Conservation (phyloP, 176 grass and related monocot species). For the Hsuehochloa calcarea region DNA sequence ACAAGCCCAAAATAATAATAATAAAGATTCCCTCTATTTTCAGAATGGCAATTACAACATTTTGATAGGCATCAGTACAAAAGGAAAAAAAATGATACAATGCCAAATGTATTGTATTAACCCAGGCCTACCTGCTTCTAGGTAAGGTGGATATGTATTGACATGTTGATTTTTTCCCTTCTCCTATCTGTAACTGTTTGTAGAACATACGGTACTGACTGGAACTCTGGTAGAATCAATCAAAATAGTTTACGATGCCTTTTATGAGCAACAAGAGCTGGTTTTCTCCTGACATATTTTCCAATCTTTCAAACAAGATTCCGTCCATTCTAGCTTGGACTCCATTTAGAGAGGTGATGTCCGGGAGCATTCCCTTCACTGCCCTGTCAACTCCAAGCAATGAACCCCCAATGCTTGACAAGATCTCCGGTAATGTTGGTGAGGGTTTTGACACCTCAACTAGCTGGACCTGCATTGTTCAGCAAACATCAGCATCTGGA, state of each 20-base stretch:
- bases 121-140: slow-evolving; percentile 25
- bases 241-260: slow-evolving; percentile 53
- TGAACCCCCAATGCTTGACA: slow-evolving; percentile 58
- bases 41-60: slow-evolving; percentile 2
- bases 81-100: slow-evolving; percentile 2
- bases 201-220: slow-evolving; percentile 10
- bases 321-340: slow-evolving; percentile 90
- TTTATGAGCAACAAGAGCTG: slow-evolving; percentile 64
- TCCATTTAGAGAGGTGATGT: slow-evolving; percentile 47
- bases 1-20: not conserved
- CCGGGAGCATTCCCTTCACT: slow-evolving; percentile 62
- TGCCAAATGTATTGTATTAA: slow-evolving; percentile 26
- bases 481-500: slow-evolving; percentile 38
- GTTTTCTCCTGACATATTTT: slow-evolving; percentile 52
- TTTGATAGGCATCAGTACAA: slow-evolving; percentile 4
- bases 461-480: slow-evolving; percentile 66
- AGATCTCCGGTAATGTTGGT: slow-evolving; percentile 49
- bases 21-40: not conserved
- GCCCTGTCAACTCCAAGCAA: slow-evolving; percentile 67
- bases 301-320: slow-evolving; percentile 70
- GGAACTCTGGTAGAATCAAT: slow-evolving; percentile 28
- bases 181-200: slow-evolving; percentile 24
- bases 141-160: slow-evolving; percentile 33
- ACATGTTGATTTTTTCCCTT: not conserved
- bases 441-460: slow-evolving; percentile 84